Conservation (phyloP, 148 eudicot species). For the Silene latifolia region DNA sequence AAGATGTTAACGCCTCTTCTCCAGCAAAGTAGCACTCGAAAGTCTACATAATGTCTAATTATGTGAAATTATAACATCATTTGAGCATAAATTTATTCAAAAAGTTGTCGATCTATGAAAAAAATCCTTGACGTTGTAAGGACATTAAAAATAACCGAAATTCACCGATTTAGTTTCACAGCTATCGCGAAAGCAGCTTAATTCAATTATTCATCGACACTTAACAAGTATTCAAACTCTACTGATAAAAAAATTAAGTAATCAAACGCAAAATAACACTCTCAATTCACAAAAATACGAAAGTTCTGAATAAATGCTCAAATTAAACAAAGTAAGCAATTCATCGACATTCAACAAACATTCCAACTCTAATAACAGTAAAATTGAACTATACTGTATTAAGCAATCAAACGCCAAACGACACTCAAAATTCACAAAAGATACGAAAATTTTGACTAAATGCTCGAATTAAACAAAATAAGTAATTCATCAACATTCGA, state of each 20-base stretch:
- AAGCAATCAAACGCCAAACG: neutral
- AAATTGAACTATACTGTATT: too few relatives aligned
- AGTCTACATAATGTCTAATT: conserved; percentile 26
- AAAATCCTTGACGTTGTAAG: too few relatives aligned
- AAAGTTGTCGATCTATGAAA: too few relatives aligned
- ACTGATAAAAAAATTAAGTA: too few relatives aligned
- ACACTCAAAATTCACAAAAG: neutral
- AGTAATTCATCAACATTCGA: neutral
- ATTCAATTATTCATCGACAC: too few relatives aligned
- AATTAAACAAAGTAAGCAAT: too few relatives aligned
- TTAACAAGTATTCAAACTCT: too few relatives aligned
- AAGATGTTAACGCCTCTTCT: conserved; percentile 20
- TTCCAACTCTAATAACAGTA: neutral
- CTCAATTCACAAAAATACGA: too few relatives aligned
- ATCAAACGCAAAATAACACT: too few relatives aligned
- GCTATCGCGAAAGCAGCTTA: neutral
- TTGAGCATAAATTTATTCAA: too few relatives aligned
- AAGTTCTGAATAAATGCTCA: too few relatives aligned
- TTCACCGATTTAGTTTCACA: neutral
- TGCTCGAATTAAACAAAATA: neutral
- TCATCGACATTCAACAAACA: neutral
- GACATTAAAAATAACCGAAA: neutral
- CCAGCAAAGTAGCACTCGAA: conserved; percentile 14
- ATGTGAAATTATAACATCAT: too few relatives aligned
- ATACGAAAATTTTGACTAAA: neutral